Base-by-base conservation (phyloP, 805 yeast species). In the Aciculoconidium aculeatum region DNA sequence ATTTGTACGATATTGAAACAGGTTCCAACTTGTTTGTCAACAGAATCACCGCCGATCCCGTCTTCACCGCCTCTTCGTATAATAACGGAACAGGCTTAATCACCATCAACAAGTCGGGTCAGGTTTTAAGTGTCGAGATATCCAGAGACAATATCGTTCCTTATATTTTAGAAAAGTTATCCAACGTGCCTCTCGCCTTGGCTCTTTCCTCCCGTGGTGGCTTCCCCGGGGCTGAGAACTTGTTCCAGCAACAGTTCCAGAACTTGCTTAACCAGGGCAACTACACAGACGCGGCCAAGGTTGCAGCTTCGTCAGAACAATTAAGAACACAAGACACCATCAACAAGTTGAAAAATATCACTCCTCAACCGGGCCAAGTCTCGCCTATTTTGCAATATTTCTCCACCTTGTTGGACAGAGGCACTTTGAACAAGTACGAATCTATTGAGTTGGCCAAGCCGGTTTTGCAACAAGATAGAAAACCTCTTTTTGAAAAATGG, bases 391-490 rank as follows among this genome's bases (percentile, higher is more conserved):
- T 92, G 52, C 90, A 88, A 55, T 92, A 92, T 58, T 85, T 92
- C 55, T 81, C 92, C 18, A 86, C 88, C 35, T 67, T 92, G 44
- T 73, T 92, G 41, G 98, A 92, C 58, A 81, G 83, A 60, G 97
- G 96, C 17, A 72, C 94, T 23, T 72, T 92, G 49, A 92, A 92
- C 70, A 79, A 85, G 61, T 80, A 92, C 53, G 99, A 92, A 70
- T 81, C 95, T 17, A 72, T 92, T 40, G 98, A 92, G 61, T 77
- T 92, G 45, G 96, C 95, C 13, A 80, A 80, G 53, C 97, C 98
- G 7, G 94, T 92, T 4, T 70, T 92, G 52, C 95, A 86, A 62
- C 96, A 88, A 65, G 94, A 86, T 57, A 82, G 96, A 55, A 81
- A 84, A 51, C 94, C 85, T 40, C 67, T 94, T 41, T 79, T 92